These are phyloP conservation scores for Camelina laxa DNA, from an alignment of 345 rosid genomes.

Conservation along the genomic window DNA sequence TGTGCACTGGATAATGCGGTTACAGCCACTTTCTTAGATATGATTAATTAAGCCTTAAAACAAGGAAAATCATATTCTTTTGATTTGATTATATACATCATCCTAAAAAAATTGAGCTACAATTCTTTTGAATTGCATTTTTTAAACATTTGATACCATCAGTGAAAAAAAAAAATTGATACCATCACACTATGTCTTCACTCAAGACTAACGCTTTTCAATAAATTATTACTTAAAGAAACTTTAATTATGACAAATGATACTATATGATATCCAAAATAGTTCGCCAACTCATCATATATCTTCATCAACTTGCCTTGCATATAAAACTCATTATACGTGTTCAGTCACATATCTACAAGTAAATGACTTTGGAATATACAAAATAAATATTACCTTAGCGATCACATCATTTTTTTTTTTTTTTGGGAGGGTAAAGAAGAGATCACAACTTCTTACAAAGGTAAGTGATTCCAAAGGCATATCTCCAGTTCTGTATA, in stretches of 20 bases:
- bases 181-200: constrained; percentile 37
- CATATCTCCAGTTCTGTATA: constrained; percentile 55
- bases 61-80: constrained; percentile 46
- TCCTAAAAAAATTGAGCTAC: constrained; percentile 12
- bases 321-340: constrained; percentile 21
- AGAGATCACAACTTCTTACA: constrained; percentile 44
- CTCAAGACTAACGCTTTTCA: constrained; percentile 27
- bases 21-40: constrained; percentile 42
- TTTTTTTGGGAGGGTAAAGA: background rate
- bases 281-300: constrained; percentile 33
- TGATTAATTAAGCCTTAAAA: constrained; percentile 45
- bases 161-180: constrained; percentile 24
- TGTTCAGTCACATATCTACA: constrained; percentile 29
- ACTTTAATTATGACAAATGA: constrained; percentile 35
- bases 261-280: constrained; percentile 35
- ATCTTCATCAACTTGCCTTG: constrained; percentile 35
- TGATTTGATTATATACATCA: constrained; percentile 34
- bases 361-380: constrained; percentile 49
- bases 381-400: constrained; percentile 32
- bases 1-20: constrained; percentile 43
- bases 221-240: constrained; percentile 20
- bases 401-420: constrained; percentile 43
- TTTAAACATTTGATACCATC: constrained; percentile 32
- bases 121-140: constrained; percentile 27
- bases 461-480: constrained; percentile 60